Evolutionary conservation across 768 basidiomycete species (phyloP), one percentile per base, ranked within the genome.

Genomic region (Coprinopsis marcescibilis): DNA sequence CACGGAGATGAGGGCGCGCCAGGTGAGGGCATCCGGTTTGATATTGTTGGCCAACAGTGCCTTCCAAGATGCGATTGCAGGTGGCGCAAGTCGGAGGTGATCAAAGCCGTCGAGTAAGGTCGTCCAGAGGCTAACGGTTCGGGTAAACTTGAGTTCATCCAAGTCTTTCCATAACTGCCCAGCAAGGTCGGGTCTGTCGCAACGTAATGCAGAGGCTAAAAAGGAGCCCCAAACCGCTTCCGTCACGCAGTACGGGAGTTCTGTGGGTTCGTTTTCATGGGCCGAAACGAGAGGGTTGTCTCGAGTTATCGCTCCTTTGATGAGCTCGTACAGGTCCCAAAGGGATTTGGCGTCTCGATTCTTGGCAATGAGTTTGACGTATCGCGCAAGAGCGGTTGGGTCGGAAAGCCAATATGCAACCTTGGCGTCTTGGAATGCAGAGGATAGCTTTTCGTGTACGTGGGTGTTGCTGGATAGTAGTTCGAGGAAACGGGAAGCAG

Each of bases 91-190:
- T 17, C 74, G 71, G 29, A 72, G 65, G 38, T 72, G 65, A 25
- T 70, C 74, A 53, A 83, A 82, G 6, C 79, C 77, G 38, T 81
- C 76, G 29, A 93, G 65, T 35, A 89, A 70, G 13, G 80, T 77
- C 8, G 77, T 87, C 89, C 89, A 92, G 40, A 79, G 74, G 21
- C 70, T 64, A 7, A 76, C 62, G 1, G 73, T 73, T n/a, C 81
- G 81, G 29, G 48, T 60, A 29, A 84, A 60, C 1, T 71, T 72
- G 17, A 72, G 63, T 29, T 61, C 54, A 14, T 65, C 44, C 66
- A 88, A 75, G 58, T 89, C 86, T 27, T 75, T 68, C 89, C 89
- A 90, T 4, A 89, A 57, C 19, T 66, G 64, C 35, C 73, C 75
- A 2, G 81, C 87, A 17, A 82, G 62, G 43, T 84, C 80, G 34